Base-by-base conservation (phyloP, 345 rosid genomes). In the Stellera chamaejasme region DNA sequence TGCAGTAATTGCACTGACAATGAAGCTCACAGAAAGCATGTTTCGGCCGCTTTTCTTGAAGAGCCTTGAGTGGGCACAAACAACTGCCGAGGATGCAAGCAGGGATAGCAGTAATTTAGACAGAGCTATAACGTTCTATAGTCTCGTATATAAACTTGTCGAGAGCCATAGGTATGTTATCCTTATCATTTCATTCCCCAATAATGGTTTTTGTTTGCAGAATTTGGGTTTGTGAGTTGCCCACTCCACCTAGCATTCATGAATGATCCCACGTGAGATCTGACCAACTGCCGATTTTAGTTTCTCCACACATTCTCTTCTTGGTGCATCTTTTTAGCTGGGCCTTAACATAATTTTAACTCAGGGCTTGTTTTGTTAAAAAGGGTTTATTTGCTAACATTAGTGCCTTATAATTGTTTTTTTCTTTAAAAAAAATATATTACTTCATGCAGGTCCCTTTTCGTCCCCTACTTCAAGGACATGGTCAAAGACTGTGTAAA, bases 11-110 rank as follows among this genome's bases (percentile, higher is more conserved):
- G 56, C 82, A 26, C 77, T 93, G 67, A 87, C 94, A 26, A 93
- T 84, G 90, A 93, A 89, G 65, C 91, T 93, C 53, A 93, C 97
- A 0, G 99, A 93, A 77, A 78, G 77, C 10, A 86, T 84, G 92
- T 93, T 93, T 75, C 89, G 70, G 71, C 99, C 99, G 10, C 94
- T 93, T 62, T 89, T 93, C 58, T 64, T 90, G 44, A 79, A 65
- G 65, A 80, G 81, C 60, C 72, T 93, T 56, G 94, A 81, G 66
- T 93, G 99, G 99, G 86, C 80, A 32, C 97, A 89, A 72, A 74
- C 83, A 1, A 75, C 73, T 51, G 61, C 67, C 55, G 88, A 78
- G 36, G 86, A 83, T 68, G 69, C 70, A 15, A 70, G 64, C 16
- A 57, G 45, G 43, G 73, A 64, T 61, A 72, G 42, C 68, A 70